These are phyloP conservation scores for Cercospora nicotianae DNA, from an alignment of 2,329 filamentous ascomycete genomes.

Conservation along the genomic window DNA sequence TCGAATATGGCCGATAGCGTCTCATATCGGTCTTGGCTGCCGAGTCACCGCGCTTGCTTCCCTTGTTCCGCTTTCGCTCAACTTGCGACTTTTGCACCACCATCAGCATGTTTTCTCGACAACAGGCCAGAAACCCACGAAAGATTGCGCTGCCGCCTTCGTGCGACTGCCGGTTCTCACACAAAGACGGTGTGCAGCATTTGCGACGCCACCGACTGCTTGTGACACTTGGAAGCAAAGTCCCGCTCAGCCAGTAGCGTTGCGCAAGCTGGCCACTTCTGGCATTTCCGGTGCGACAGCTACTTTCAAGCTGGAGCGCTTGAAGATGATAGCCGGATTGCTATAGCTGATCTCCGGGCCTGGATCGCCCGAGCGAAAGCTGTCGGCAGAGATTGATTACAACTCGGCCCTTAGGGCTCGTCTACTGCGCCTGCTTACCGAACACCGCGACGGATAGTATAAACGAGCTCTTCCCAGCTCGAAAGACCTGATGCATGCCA, in stretches of 20 bases:
- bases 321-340: neutral
- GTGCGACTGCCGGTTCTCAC: neutral
- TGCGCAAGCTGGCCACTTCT: neutral
- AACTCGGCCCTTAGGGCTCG: neutral
- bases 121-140: neutral
- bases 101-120: neutral
- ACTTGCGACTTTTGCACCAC: neutral
- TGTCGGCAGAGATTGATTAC: neutral
- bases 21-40: slow-evolving; percentile 6
- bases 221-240: neutral
- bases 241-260: neutral
- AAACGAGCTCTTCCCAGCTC: neutral
- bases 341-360: neutral
- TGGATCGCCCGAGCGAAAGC: neutral
- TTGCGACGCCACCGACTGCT: neutral
- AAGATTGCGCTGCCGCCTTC: neutral
- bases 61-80: slow-evolving; percentile 11
- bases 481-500: neutral
- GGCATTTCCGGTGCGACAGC: neutral
- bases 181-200: neutral
- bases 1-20: neutral
- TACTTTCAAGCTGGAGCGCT: neutral
- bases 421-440: neutral
- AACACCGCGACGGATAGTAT: neutral
- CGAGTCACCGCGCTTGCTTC: neutral